A percentile compares a stretch with the other conserved stretches of the same genome.
phyloP scores from a whole-genome alignment of 192 early-diverging fungal genomes.

The Chytriomyces sp. region DNA sequence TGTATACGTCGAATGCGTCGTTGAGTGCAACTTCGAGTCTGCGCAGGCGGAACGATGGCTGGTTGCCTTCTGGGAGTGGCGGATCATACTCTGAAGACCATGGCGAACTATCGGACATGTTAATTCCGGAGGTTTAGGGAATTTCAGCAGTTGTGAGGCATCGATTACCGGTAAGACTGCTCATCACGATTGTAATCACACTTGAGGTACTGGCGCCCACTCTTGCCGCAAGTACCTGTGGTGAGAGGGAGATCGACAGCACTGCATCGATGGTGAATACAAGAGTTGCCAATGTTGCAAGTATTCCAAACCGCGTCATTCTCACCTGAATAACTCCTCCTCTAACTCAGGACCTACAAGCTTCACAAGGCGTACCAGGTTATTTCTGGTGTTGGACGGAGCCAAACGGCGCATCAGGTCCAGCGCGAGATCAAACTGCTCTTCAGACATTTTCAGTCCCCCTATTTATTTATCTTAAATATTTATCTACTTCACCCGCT shows the following conservation, averaged over 20 bases:
- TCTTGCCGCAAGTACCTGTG: conserved; percentile 67
- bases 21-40: conserved; percentile 91
- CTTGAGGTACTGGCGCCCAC: conserved; percentile 82
- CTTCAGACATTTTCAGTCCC: conserved; percentile 23
- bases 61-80: conserved; percentile 69
- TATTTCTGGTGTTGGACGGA: conserved; percentile 88
- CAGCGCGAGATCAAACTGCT: conserved; percentile 83
- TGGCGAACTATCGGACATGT: conserved; percentile 70
- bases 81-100: conserved; percentile 97
- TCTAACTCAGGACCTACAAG: conserved; percentile 78
- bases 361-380: conserved; percentile 80
- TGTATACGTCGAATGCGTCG: conserved; percentile 95
- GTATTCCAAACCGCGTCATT: neutral
- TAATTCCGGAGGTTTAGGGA: neutral
- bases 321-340: conserved; percentile 77
- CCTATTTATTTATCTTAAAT: too few species aligned
- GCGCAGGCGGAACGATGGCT: conserved; percentile 80
- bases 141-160: neutral
- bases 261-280: conserved; percentile 18
- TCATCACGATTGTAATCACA: conserved; percentile 98
- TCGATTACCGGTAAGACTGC: conserved; percentile 80
- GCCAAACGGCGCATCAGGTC: conserved; percentile 97
- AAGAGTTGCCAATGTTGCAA: neutral
- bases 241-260: conserved; percentile 93
- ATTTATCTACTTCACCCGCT: neutral